Conservation (phyloP, 164 flowering plant genomes). For the Vitis labrusca region DNA sequence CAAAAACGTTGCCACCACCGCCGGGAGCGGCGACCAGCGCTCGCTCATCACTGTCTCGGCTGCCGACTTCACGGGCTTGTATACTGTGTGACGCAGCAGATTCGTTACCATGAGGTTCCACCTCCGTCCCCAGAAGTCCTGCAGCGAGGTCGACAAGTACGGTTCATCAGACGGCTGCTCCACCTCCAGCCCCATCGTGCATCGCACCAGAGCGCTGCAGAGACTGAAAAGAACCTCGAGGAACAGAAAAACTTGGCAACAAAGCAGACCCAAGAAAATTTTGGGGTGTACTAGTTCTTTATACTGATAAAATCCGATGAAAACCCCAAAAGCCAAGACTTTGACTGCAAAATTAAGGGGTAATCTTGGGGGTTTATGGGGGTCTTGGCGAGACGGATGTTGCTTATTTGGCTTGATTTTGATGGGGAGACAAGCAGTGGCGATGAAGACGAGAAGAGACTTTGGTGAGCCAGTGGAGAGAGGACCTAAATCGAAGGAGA, state of each 20-base stretch:
- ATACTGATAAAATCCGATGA: constrained; percentile 7
- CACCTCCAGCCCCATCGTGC: constrained; percentile 18
- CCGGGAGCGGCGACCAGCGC: constrained; percentile 12
- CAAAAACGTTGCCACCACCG: constrained; percentile 10
- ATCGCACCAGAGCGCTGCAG: constrained; percentile 13
- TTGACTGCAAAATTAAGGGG: constrained; percentile 8
- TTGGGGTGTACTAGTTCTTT: constrained; percentile 9
- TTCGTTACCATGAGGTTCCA: constrained; percentile 34
- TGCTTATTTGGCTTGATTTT: constrained; percentile 10
- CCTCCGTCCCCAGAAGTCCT: constrained; percentile 39
- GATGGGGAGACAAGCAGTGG: constrained; percentile 26
- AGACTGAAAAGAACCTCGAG: constrained; percentile 26
- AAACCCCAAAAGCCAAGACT: neutral
- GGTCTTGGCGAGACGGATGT: neutral
- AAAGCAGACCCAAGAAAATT: constrained; percentile 14
- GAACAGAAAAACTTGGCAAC: constrained; percentile 25
- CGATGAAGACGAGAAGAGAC: constrained; percentile 13
- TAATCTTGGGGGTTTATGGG: constrained; percentile 2
- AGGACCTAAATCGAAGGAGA: constrained; percentile 34
- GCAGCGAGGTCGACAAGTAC: constrained; percentile 31
- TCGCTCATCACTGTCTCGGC: neutral
- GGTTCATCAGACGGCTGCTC: constrained; percentile 33
- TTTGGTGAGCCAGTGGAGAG: constrained; percentile 15
- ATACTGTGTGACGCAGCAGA: constrained; percentile 22
- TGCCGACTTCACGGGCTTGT: constrained; percentile 12